Percentiles rank a stretch among this genome's conserved stretches.
Conservation (phyloP, 495 filamentous ascomycete species). For the Glarea lozoyensis region DNA sequence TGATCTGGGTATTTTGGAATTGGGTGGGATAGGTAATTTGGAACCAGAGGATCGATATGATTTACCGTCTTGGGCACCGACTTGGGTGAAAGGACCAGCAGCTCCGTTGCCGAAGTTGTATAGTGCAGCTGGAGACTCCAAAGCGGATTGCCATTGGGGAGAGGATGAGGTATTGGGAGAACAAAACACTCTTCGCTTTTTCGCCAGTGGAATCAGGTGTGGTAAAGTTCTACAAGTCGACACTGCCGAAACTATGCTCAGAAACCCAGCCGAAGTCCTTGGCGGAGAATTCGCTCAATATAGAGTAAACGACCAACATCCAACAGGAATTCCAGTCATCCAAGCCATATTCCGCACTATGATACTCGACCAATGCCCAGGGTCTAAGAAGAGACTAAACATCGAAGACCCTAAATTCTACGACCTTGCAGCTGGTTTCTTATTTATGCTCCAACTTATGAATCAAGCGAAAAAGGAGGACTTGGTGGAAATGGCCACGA, state of each 20-base stretch:
- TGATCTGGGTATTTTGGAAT: neutral
- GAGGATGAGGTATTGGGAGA: neutral
- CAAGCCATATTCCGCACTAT: slow-evolving; percentile 1
- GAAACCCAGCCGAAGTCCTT: neutral
- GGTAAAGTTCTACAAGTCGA: neutral
- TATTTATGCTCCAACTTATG: slow-evolving; percentile 1
- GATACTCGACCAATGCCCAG: neutral
- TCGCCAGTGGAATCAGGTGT: neutral
- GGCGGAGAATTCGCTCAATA: neutral
- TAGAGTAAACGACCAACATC: neutral
- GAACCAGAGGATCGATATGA: neutral
- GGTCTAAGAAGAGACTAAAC: neutral
- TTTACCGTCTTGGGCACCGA: slow-evolving; percentile 7
- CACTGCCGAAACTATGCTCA: neutral
- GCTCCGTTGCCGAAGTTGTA: neutral
- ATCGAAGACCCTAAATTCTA: neutral
- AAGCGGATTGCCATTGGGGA: neutral
- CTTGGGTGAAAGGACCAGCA: neutral
- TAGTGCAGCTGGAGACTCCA: neutral
- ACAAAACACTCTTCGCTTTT: neutral
- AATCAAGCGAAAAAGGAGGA: neutral
- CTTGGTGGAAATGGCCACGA: neutral
- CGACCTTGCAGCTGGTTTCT: neutral
- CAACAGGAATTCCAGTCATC: neutral
- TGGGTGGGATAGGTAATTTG: neutral